Percentiles rank a stretch among this genome's conserved stretches.
phyloP scores from a whole-genome alignment of 1,139 yeast species.

The Kurtzmaniella quercitrusa region DNA sequence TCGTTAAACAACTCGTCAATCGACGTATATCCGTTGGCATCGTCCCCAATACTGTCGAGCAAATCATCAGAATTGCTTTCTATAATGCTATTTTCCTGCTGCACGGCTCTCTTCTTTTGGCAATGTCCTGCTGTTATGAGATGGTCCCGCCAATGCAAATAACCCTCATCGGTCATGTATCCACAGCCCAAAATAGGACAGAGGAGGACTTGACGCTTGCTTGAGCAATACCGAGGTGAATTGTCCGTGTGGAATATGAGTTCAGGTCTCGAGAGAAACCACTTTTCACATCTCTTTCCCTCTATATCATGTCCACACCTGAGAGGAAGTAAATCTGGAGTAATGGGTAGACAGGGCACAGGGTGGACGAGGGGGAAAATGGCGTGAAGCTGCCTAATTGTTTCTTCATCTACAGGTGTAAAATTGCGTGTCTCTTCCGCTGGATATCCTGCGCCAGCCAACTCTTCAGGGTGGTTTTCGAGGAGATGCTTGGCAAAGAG shows the following conservation, averaged over 20 bases:
- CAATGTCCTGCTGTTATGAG: constrained; percentile 20
- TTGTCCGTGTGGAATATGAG: constrained; percentile 19
- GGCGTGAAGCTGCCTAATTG: constrained; percentile 12
- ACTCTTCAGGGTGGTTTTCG: constrained; percentile 20
- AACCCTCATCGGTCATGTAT: constrained; percentile 35
- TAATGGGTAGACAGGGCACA: constrained; percentile 23
- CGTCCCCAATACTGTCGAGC: background rate
- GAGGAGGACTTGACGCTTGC: constrained; percentile 26
- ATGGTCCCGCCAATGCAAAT: constrained; percentile 30
- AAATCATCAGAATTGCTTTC: background rate
- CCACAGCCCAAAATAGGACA: constrained; percentile 44
- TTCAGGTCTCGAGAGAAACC: constrained; percentile 15
- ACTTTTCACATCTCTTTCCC: constrained; percentile 14
- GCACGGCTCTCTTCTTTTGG: constrained; percentile 9
- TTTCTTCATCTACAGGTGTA: constrained; percentile 10
- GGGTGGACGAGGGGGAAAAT: constrained; percentile 26
- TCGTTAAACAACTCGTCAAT: constrained; percentile 17
- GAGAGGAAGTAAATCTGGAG: constrained; percentile 17
- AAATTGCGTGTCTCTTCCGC: constrained; percentile 8
- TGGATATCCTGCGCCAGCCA: constrained; percentile 32
- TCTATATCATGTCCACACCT: constrained; percentile 11
- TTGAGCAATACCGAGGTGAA: constrained; percentile 20
- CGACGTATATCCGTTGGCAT: constrained; percentile 6
- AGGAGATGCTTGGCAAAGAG: constrained; percentile 30
- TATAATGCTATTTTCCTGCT: too few species aligned